Percentiles rank a stretch among this genome's conserved stretches.
Conservation (phyloP, 108 stramenopile genomes). For the Skeletonema grethae region DNA sequence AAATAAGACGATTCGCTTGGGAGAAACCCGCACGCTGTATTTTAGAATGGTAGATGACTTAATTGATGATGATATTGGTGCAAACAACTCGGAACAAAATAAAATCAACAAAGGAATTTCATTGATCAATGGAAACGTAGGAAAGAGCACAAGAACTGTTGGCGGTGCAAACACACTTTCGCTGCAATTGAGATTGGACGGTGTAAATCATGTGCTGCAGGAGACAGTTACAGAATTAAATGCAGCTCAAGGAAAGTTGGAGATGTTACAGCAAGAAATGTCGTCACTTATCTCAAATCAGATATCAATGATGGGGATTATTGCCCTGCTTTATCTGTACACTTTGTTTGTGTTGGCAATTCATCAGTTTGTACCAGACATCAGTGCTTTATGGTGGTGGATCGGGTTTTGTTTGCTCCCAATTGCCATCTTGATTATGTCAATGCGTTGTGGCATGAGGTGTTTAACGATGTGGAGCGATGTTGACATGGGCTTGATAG, state of each 20-base stretch:
- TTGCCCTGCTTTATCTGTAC: slow-evolving; percentile 17
- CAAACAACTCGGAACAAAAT: background rate
- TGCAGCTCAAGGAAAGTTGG: slow-evolving; percentile 34
- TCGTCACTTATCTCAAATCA: slow-evolving; percentile 33
- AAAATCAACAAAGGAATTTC: background rate
- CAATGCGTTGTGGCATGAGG: slow-evolving; percentile 7
- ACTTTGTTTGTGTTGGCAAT: slow-evolving; percentile 9
- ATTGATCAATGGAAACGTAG: slow-evolving; percentile 4
- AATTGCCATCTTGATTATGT: slow-evolving; percentile 1
- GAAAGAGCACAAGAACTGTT: background rate
- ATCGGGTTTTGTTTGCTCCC: background rate
- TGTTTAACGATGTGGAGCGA: slow-evolving; percentile 16
- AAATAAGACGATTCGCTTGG: slow-evolving; percentile 27
- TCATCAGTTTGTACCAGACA: background rate
- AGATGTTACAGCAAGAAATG: slow-evolving; percentile 38
- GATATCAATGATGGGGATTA: slow-evolving; percentile 15
- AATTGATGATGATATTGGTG: slow-evolving; percentile 10
- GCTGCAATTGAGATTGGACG: slow-evolving; percentile 31
- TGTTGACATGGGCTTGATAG: slow-evolving; percentile 1
- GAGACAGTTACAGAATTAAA: slow-evolving; percentile 39
- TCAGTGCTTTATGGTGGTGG: slow-evolving; percentile 14
- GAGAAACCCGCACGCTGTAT: slow-evolving; percentile 37
- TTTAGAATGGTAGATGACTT: slow-evolving; percentile 34
- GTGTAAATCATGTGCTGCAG: slow-evolving; percentile 37
- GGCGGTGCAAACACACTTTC: background rate